phyloP scores from a whole-genome alignment of 148 eudicot species.

The Dysphania ambrosioides region DNA sequence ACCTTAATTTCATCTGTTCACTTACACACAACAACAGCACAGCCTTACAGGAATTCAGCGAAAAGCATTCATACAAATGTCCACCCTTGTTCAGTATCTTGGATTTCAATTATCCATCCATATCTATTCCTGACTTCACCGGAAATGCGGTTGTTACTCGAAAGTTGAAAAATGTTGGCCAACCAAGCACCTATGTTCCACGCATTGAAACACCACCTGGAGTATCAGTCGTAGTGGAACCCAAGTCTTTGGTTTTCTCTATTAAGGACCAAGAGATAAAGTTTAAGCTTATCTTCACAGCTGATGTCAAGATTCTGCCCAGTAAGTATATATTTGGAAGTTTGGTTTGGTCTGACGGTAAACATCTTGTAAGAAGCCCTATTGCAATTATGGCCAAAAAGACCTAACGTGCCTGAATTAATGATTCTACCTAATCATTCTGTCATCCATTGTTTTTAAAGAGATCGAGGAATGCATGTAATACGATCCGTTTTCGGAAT shows the following conservation, averaged over 20 bases:
- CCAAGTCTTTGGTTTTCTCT: constrained; percentile 32
- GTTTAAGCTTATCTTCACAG: constrained; percentile 30
- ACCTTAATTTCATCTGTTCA: constrained; percentile 26
- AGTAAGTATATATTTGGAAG: constrained; percentile 35
- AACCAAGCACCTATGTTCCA: constrained; percentile 33
- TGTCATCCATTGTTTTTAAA: too few relatives aligned
- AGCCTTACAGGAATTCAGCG: too few relatives aligned
- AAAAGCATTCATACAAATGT: constrained; percentile 19
- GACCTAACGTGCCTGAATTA: too few relatives aligned
- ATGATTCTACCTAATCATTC: too few relatives aligned
- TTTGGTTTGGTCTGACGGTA: constrained; percentile 47
- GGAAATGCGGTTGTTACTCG: too few relatives aligned
- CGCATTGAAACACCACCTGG: constrained; percentile 33
- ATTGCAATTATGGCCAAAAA: constrained; percentile 30
- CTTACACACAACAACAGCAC: too few relatives aligned
- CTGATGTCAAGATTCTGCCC: background rate
- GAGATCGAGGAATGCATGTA: too few relatives aligned
- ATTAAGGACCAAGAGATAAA: constrained; percentile 35
- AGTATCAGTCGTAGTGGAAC: constrained; percentile 32
- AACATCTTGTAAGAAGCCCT: constrained; percentile 54
- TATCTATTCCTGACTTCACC: too few relatives aligned
- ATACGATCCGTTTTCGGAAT: too few relatives aligned
- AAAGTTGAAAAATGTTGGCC: too few relatives aligned
- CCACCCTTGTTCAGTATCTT: background rate
- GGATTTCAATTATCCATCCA: too few relatives aligned